Evolutionary conservation across 371 early-diverging fungal species (phyloP), one percentile per base, ranked within the genome.

Genomic region (Saksenaea oblongispora): DNA sequence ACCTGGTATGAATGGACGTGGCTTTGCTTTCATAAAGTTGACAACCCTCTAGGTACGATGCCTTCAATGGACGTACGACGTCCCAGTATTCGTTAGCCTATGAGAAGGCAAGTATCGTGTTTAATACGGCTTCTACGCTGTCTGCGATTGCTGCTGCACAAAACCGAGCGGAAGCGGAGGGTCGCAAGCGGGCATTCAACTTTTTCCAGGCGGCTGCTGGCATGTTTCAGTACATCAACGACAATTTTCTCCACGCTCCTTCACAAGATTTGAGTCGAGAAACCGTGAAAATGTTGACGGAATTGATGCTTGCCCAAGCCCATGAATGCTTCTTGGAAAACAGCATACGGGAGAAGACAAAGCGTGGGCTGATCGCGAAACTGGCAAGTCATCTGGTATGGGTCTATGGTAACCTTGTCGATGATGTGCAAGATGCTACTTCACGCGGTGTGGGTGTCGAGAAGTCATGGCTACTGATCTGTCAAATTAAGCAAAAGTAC

Each of bases 191-290:
- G 34, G 89, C 94, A 0, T 95, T 87, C 75, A 89, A 93, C 73
- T 93, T 90, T 72, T 93, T 95, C 62, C 97, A 97, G 74, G 90
- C 91, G 8, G 89, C 96, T 2, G 97, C 98, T 17, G 95, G 95
- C 15, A 85, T 95, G 70, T 96, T 93, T 81, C 80, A 88, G 55
- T 96, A 91, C 73, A 97, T 98, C 76, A 96, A 93, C 72, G 96
- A 98, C 64, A 97, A 96, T 75, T 97, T 98, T 79, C 74, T 97
- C 54, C 98, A 98, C 67, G 94, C 98, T 14, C 98, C 98, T 0
- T 93, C 95, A 2, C 83, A 89, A 14, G 98, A 98, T 75, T 72
- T 98, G 61, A 90, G 92, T 61, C 84, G 93, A 36, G 94, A 95
- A 51, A 89, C 93, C 0, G 91, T 97, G 61, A 92, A 92, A 60